Evolutionary conservation across 176 grass and related monocot genomes (phyloP), one percentile per base, ranked within the genome.

Genomic region (Hordeum marinum): DNA sequence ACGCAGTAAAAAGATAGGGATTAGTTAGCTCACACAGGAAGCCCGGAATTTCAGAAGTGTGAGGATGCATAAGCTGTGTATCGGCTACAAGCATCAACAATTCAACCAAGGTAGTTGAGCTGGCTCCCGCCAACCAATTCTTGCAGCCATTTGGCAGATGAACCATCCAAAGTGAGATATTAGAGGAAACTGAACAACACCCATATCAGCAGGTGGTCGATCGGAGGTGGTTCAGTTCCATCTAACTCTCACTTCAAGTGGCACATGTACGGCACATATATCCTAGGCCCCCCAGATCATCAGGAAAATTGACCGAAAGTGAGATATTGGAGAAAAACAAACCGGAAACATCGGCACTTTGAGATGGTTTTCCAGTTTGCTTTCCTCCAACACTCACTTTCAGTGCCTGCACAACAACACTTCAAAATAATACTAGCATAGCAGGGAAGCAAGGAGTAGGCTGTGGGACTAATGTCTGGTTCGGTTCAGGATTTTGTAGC

Each of bases 231-330:
- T 74, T 74, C 43, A 50, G 25, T 48, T 81, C 41, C 79, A 70
- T 87, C 60, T 72, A 94, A 88, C 82, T 67, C 78, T 90, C 87
- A 83, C 9, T 29, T 85, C 29, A 63, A 80, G 78, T 68, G 50
- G 8, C 63, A 67, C 21, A 60, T 73, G 70, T 46, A 21, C 20
- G 18, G 4, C 6, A 4, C 52, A 8, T 57, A 27, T 39, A 72
- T 72, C 45, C 45, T 23, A 4, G 12, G 23, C 18, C 11, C 24
- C 71, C 52, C 8, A 14, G 15, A 75, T 20, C 8, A 52, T 5
- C 43, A 18, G 45, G 26, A 8, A 50, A 57, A 9, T 50, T 3
- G 8, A 74, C 45, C 18, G 71, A 50, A 75, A 25, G 8, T 50
- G 71, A 75, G 71, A 75, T 75, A 75, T 75, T 75, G 72, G 72